Evolutionary conservation across 108 stramenopile genomes (phyloP), one percentile per base, ranked within the genome.

Genomic region (Schizochytrium sp.): DNA sequence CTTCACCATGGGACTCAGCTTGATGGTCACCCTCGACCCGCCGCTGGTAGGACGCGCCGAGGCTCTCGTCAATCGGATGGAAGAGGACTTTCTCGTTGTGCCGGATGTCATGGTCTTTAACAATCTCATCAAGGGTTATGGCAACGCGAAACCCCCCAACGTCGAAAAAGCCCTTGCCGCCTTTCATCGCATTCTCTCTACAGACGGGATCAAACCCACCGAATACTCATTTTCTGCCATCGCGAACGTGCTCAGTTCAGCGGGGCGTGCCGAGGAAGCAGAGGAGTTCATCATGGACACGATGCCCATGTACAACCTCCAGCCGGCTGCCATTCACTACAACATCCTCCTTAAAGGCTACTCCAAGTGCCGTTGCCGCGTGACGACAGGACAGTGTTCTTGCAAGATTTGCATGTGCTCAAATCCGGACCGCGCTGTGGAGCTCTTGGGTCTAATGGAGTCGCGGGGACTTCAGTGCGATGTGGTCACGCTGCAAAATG

Each of bases 371-470:
- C 45, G 76, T 6, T 83, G 76, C 51, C 45, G 76, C 25, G 48
- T 83, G 16, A 12, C 51, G 12, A 83, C 45, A 12, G 76, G 76
- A 0, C 28, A 53, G n/a, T 83, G 76, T 23, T 45, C 44, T 43
- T 83, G 76, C 76, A 83, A 53, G 51, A 83, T 83, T 23, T 83
- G 76, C 76, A 25, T 6, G 19, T 83, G 76, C 76, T 83, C 76
- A 6, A 53, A 83, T 23, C 76, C 76, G 3, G 76, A 83, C 51
- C 45, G 76, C n/a, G 45, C 76, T 18, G 5, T 83, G 14, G 76
- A 83, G 23, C 76, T 83, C 0, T 45, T 83, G 18, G 6, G 14
- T 8, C 48, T 53, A 12, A 83, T 83, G 76, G 76, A 83, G 76
- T 14, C 51, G 10, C 48, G 76, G 16, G 76, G 76, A 43, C 51